A percentile compares a stretch with the other conserved stretches of the same genome.
These are phyloP conservation scores for Talaromyces proteolyticus DNA, from an alignment of 495 filamentous ascomycete genomes.

Conservation along the genomic window DNA sequence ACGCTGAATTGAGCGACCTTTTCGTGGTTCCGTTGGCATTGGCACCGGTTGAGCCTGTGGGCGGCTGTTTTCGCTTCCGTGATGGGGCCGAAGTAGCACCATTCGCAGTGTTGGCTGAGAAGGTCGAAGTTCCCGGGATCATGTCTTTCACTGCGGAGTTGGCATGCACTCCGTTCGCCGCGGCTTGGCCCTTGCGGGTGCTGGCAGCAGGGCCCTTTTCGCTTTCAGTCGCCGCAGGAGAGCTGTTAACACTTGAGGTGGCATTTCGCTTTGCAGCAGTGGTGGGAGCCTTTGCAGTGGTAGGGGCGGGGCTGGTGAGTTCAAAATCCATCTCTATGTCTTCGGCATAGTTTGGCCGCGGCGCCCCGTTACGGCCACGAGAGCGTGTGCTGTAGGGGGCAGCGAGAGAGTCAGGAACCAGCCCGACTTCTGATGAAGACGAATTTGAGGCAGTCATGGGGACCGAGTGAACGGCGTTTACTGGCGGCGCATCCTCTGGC, in stretches of 20 bases:
- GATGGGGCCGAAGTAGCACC: constrained; percentile 31
- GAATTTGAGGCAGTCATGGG: constrained; percentile 46
- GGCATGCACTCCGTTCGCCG: constrained; percentile 19
- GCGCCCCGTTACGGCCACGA: constrained; percentile 73
- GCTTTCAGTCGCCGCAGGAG: constrained; percentile 25
- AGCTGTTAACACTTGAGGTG: constrained; percentile 22
- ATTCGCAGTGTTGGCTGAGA: constrained; percentile 40
- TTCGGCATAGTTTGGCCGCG: constrained; percentile 93
- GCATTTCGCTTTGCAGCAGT: constrained; percentile 16
- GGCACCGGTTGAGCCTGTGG: constrained; percentile 41
- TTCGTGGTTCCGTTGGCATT: constrained; percentile 35
- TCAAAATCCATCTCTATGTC: constrained; percentile 85
- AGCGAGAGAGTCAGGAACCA: constrained; percentile 30
- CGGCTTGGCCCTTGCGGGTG: constrained; percentile 36
- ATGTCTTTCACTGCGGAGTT: constrained; percentile 38
- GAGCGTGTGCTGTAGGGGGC: constrained; percentile 94
- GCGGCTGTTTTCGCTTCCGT: constrained; percentile 79
- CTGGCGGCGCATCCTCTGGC: constrained; percentile 14
- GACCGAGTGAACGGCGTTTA: constrained; percentile 34
- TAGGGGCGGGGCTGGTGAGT: constrained; percentile 27
- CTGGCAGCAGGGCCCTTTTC: constrained; percentile 35
- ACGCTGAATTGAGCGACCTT: constrained; percentile 15
- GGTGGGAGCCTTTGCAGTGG: constrained; percentile 38
- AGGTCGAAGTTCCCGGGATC: constrained; percentile 61
- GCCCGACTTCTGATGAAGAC: constrained; percentile 35